Conservation (phyloP, 2,329 filamentous ascomycete genomes). For the Apiospora marii region DNA sequence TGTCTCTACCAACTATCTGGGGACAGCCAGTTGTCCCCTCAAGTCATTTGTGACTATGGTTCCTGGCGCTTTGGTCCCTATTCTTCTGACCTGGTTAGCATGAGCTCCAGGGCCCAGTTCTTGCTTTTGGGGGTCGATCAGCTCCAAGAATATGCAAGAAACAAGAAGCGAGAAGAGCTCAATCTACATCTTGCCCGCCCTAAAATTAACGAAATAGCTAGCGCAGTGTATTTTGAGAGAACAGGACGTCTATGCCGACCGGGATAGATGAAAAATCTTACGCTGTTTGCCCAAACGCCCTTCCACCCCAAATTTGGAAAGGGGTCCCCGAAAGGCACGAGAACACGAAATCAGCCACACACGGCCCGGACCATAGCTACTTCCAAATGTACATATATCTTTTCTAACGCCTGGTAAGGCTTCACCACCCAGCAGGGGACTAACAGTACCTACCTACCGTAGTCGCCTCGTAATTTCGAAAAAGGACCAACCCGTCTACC, state of each 20-base stretch:
- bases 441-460: background rate
- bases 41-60: background rate
- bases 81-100: background rate
- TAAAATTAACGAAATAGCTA: background rate
- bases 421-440: background rate
- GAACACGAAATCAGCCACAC: background rate
- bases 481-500: background rate
- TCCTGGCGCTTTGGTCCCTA: background rate
- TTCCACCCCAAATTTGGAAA: constrained; percentile 11
- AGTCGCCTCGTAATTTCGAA: background rate
- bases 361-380: background rate
- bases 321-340: background rate
- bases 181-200: background rate
- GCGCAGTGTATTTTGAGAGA: background rate
- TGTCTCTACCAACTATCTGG: background rate
- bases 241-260: background rate
- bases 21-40: background rate
- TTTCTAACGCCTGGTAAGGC: background rate
- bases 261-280: background rate
- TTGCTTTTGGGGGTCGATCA: background rate
- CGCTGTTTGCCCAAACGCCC: background rate
- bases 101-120: background rate
- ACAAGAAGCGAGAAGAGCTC: background rate
- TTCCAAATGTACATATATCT: background rate
- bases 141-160: background rate